Percentiles rank a stretch among this genome's conserved stretches.
phyloP scores from a whole-genome alignment of 1,139 yeast species.

The Pichia sp. region DNA sequence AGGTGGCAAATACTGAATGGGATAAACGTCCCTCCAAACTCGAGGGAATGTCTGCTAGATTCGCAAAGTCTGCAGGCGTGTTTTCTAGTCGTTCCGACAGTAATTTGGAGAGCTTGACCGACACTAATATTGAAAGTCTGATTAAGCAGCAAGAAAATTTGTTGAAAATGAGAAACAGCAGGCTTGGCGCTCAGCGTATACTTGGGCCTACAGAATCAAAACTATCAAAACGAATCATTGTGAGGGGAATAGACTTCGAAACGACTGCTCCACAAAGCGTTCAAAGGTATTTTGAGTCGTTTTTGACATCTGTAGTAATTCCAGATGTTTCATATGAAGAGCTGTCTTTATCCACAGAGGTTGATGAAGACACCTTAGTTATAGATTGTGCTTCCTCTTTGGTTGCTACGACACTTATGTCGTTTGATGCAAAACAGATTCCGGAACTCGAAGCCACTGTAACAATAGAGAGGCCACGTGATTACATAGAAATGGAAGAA shows the following conservation, averaged over 20 bases:
- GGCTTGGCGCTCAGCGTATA: slow-evolving; percentile 36
- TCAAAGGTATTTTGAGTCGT: slow-evolving; percentile 26
- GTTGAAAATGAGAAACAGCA: background rate
- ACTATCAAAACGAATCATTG: slow-evolving; percentile 37
- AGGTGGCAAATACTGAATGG: slow-evolving; percentile 53
- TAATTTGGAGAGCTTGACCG: slow-evolving; percentile 47
- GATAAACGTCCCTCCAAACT: slow-evolving; percentile 72
- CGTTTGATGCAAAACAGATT: slow-evolving; percentile 42
- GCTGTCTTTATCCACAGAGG: slow-evolving; percentile 19
- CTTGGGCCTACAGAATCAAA: slow-evolving; percentile 53
- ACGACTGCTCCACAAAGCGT: slow-evolving; percentile 22
- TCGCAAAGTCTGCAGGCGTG: slow-evolving; percentile 78
- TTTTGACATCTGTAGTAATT: slow-evolving; percentile 25
- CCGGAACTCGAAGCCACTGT: slow-evolving; percentile 37
- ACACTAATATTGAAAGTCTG: slow-evolving; percentile 10
- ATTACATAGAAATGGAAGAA: slow-evolving; percentile 41
- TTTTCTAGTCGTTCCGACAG: slow-evolving; percentile 56
- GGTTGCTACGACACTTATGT: slow-evolving; percentile 57
- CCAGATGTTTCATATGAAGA: slow-evolving; percentile 29
- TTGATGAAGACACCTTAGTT: slow-evolving; percentile 38
- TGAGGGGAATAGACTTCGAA: slow-evolving; percentile 28
- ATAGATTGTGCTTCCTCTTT: slow-evolving; percentile 48
- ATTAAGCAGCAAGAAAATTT: slow-evolving; percentile 8
- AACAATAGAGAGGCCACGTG: slow-evolving; percentile 53
- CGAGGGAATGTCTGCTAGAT: slow-evolving; percentile 69